Evolutionary conservation across 2,329 filamentous ascomycete species (phyloP), one percentile per base, ranked within the genome.

Genomic region (Cladorrhinum sp.): DNA sequence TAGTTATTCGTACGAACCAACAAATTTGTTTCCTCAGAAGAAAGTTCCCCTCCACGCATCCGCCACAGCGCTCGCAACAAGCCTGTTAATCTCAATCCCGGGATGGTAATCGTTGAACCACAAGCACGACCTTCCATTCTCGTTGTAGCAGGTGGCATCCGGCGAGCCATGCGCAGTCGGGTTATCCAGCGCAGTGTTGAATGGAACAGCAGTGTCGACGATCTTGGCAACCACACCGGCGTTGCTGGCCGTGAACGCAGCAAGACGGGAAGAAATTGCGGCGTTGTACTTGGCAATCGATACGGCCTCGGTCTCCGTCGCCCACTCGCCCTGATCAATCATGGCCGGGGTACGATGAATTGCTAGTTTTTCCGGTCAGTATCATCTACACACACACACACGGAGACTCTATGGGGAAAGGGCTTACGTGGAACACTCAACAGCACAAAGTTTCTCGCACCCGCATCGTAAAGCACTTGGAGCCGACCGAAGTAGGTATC

Each of bases 71-170:
- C 69, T 62, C 0, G 73, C 77, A 1, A 79, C 76, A 5, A 79
- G 68, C 56, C 67, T 66, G 58, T 79, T 74, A 8, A 79, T 79
- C 8, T 71, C 72, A 5, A 77, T 64, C 0, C 71, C 77, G 0
- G 77, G 77, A 33, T 79, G 77, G 36, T 79, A 79, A 30, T 76
- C 67, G 55, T 80, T 76, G 59, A 74, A 77, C 78, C 79, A 80
- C 33, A 81, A 57, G 60, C 79, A 81, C 10, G 73, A 77, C 14
- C 68, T 71, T 3, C 79, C 79, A 50, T 81, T 70, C 0, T 58
- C 65, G 39, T 78, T 76, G 24, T 68, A 75, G 66, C 79, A 81
- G 1, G 71, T 75, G 1, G 77, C 75, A 50, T 81, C 71, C 1
- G 73, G 74, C 0, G 77, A 69, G 1, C 78, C 79, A 55, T 79